Evolutionary conservation across 2,329 filamentous ascomycete species (phyloP), one percentile per base, ranked within the genome.

Genomic region (Trichocomaceae sp.): DNA sequence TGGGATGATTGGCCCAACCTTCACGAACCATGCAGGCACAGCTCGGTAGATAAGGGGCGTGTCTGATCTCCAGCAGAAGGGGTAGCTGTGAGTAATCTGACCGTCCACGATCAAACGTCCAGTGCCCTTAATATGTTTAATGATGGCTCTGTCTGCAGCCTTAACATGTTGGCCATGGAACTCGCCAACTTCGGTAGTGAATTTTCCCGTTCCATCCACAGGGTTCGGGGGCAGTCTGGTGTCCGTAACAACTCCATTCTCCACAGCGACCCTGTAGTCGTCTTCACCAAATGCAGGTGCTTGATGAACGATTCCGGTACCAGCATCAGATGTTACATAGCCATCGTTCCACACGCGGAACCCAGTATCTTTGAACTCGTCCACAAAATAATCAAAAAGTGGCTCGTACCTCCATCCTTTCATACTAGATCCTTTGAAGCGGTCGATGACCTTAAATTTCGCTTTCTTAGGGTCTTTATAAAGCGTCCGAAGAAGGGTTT

Each of bases 391-490:
- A 66, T 87, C 81, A 71, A 96, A 97, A 0, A 91, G 79, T 6
- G 92, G 91, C 70, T 90, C 79, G 67, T 96, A 97, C 68, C 84
- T 87, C 88, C 89, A 95, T 39, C 88, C 90, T 31, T 88, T 75
- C 84, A 96, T 90, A 47, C 90, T 85, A 60, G 84, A 87, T 48
- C 92, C 92, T 73, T 85, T 87, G 62, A 95, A 74, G 65, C 87
- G 91, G 59, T 87, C 81, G 13, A 95, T 69, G 50, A 93, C 79
- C 76, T 89, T 90, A 75, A 85, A 96, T 69, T 96, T 95, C 49
- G 90, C 90, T 77, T 96, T 96, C 77, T 96, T 96, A 7, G 87
- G 87, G 62, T 96, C 90, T 71, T 96, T 96, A 77, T 96, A 96
- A 2, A 96, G 77, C 5, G 87, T 92, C 55, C 81, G 80, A 31